Base-by-base conservation (phyloP, 352 stramenopile genomes). In the Phytophthora aleatoria region DNA sequence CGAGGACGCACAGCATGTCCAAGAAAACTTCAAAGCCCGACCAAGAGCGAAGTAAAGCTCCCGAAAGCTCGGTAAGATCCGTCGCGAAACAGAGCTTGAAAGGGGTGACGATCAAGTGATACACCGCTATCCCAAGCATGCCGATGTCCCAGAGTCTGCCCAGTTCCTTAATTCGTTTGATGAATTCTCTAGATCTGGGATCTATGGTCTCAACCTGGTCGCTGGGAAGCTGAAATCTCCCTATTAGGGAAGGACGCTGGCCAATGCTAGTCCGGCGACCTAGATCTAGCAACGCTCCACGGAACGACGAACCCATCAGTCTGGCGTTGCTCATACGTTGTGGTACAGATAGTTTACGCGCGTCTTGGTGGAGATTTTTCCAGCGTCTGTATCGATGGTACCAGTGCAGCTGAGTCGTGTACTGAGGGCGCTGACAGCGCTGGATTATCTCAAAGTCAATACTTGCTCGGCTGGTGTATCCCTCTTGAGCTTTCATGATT, bases 381-480 rank as follows among this genome's bases (percentile, higher is more conserved):
- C 76, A 89, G 24, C 52, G 44, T 0, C 61, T 67, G 39, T 79
- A 88, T 24, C 45, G 48, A 4, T 71, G 64, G 35, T 88, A 92
- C 16, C 86, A 31, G 0, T 56, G 57, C n/a, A 86, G 85, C 1
- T 90, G 61, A 1, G 73, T 62, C 1, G 77, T 75, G 12, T 88
- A 81, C 27, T 88, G 82, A 0, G 79, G 79, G 0, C 78, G 75
- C 33, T 85, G 77, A 27, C 73, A 87, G 3, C 76, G 70, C 50
- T 91, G 78, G n/a, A 92, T 61, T 3, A 92, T 67, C 27, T 85
- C 79, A 39, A 88, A 91, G 33, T 85, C 76, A 26, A 91, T 81
- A 3, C 44, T 67, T 2, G 42, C 50, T 8, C 61, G 51, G 24
- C 50, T 50, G 10, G 47, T 26, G 15, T 64, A 20, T 48, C 53